Evolutionary conservation across 345 rosid species (phyloP), one percentile per base, ranked within the genome.

Genomic region (Moricandia moricandioides): DNA sequence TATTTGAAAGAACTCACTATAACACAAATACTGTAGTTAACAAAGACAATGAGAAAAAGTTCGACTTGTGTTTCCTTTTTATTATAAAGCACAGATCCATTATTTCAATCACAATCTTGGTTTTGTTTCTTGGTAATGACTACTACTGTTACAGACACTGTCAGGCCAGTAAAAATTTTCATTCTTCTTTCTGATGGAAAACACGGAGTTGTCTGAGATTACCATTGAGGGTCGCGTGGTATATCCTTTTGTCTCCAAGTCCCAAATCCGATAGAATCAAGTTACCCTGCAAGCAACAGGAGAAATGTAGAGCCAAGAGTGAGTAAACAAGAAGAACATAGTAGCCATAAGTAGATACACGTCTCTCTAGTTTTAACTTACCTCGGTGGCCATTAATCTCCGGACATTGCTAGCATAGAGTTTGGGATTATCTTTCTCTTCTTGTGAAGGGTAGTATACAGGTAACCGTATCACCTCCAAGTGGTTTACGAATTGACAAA

Each of bases 181-280:
- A 72, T 54, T 78, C 81, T 40, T 78, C 81, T 73, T 95, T 95
- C 87, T 87, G 92, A 92, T 88, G 99, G 91, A 91, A 88, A 86
- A 84, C 97, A 88, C 85, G 89, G 87, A 87, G 86, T 93, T 86
- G 91, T 83, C 93, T 85, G 88, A 86, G 91, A 88, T 95, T 95
- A 95, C 99, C 98, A 83, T 92, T 90, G 88, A 92, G 96, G 70
- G 99, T 96, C 13, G 98, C 88, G 79, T 87, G 98, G 79, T 95
- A 95, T 84, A 89, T 84, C 82, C 99, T 87, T 85, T 95, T 95
- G 89, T 92, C 99, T 21, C 94, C 82, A 63, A 95, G 87, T 80
- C 97, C 99, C 68, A 92, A 89, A 80, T 90, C 98, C 49, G 98
- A 87, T 78, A 85, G 62, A 62, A 72, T 80, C 83, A 95, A 79